A percentile compares a stretch with the other conserved stretches of the same genome.
Evolutionary conservation across 192 early-diverging fungal species (phyloP).

Genomic region (Linnemannia hyalina): DNA sequence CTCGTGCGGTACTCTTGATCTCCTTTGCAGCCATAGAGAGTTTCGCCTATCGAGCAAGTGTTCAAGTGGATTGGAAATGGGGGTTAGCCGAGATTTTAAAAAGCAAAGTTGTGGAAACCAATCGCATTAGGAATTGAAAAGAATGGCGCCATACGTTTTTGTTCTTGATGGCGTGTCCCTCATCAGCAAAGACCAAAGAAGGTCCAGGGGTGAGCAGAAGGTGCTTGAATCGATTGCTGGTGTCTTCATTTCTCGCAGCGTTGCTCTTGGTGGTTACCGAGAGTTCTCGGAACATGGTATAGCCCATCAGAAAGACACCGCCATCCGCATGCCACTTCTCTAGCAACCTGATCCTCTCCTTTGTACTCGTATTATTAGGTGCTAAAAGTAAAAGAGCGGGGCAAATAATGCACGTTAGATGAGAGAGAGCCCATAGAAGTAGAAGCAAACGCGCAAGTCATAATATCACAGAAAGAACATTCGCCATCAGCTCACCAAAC

Average conservation of each 20-base stretch:
- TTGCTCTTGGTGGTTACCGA: constrained; percentile 11
- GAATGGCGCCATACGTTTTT: constrained; percentile 22
- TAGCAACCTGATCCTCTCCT: constrained; percentile 48
- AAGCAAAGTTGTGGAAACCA: not conserved
- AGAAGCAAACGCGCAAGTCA: not conserved
- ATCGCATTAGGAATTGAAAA: not conserved
- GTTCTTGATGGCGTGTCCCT: constrained; percentile 86
- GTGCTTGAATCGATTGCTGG: constrained; percentile 19
- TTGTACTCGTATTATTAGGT: not conserved
- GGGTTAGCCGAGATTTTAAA: constrained; percentile 23
- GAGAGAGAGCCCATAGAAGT: not conserved
- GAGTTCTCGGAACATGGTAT: constrained; percentile 69
- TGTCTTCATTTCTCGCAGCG: not conserved
- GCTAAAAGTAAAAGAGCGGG: not conserved
- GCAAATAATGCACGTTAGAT: not conserved
- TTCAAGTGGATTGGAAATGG: constrained; percentile 14
- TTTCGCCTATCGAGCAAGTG: constrained; percentile 29
- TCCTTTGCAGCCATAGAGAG: constrained; percentile 32
- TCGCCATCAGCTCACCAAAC: constrained; percentile 61
- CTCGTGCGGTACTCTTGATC: constrained; percentile 68
- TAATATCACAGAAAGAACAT: not conserved
- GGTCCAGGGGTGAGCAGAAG: constrained; percentile 75
- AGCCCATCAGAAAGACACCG: constrained; percentile 79
- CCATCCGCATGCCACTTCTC: constrained; percentile 70
- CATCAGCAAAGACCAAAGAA: constrained; percentile 82